Percentiles rank a stretch among this genome's conserved stretches.
Conservation (phyloP, 306 rosid species). For the Castanea mollissima region DNA sequence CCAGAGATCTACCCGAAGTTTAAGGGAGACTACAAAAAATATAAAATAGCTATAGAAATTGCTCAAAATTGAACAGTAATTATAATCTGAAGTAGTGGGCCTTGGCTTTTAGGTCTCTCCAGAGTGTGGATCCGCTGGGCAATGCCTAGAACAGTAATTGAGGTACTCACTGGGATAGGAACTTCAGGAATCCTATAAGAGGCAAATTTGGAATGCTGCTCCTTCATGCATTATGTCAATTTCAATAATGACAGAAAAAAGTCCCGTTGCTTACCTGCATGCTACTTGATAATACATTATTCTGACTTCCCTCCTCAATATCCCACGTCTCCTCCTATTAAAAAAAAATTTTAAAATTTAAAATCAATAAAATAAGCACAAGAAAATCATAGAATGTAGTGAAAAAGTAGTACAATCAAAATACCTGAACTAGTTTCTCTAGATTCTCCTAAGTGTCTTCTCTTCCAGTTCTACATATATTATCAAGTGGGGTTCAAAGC, state of each 20-base stretch:
- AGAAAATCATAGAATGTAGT: slow-evolving; percentile 16
- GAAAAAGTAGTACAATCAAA: slow-evolving; percentile 14
- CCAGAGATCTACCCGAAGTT: too few species aligned
- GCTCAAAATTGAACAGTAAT: too few species aligned
- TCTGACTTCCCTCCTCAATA: slow-evolving; percentile 97
- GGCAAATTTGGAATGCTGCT: too few species aligned
- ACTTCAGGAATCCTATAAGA: too few species aligned
- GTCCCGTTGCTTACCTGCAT: slow-evolving; percentile 69
- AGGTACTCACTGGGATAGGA: too few species aligned
- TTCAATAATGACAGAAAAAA: background rate
- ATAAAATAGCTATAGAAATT: too few species aligned
- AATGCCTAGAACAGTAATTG: too few species aligned
- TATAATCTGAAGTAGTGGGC: too few species aligned
- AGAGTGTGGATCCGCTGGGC: too few species aligned
- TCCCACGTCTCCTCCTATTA: slow-evolving; percentile 98
- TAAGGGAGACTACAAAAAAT: too few species aligned
- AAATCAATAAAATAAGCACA: background rate
- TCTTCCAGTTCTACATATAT: slow-evolving; percentile 93
- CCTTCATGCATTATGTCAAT: background rate
- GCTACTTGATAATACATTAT: slow-evolving; percentile 91
- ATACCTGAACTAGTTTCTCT: slow-evolving; percentile 98
- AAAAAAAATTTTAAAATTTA: background rate
- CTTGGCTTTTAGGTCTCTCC: too few species aligned
- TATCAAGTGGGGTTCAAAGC: slow-evolving; percentile 96
- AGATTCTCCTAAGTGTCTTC: slow-evolving; percentile 91